Evolutionary conservation across 768 basidiomycete species (phyloP), one percentile per base, ranked within the genome.

Genomic region (Botryobasidium botryosum): DNA sequence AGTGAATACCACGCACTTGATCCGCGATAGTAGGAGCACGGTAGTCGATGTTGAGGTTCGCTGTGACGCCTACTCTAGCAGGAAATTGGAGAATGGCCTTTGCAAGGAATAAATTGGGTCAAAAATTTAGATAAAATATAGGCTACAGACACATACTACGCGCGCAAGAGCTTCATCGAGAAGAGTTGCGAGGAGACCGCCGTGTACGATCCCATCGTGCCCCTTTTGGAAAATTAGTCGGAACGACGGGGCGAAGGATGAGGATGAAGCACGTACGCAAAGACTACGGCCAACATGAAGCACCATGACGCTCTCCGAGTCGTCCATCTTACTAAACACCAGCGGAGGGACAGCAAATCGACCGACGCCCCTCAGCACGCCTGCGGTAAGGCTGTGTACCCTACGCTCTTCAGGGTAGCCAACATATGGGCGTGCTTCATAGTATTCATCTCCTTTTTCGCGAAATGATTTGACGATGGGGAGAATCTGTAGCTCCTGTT

Each of bases 191-290:
- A 97, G 65, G 47, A 97, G 55, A 1, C 92, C 92, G 0, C 92
- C 92, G 53, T 99, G 92, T 2, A 96, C 64, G 49, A 99, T 88
- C 0, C 92, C 92, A 60, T 92, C 88, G 50, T 92, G 81, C 3
- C 85, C 49, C 35, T 45, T 40, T 18, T 21, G n/a, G 32, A 21
- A 12, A 10, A 26, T 45, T 28, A 48, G 15, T 39, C 10, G 21
- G 37, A 39, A 10, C 12, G 12, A 10, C 10, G 37, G 15, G 13
- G 37, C 25, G 24, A 49, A 31, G 24, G 13, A 46, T 39, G 15
- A 10, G 21, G 12, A 39, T 15, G 10, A 2, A 39, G 15, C 12
- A 39, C 37, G 62, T 2, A 64, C 91, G 56, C 92, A 97, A 42
- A 97, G 50, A 2, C 78, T 82, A 33, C 82, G 63, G 1, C 92